Base-by-base conservation (phyloP, 345 rosid genomes). In the Syzygium oleosum region DNA sequence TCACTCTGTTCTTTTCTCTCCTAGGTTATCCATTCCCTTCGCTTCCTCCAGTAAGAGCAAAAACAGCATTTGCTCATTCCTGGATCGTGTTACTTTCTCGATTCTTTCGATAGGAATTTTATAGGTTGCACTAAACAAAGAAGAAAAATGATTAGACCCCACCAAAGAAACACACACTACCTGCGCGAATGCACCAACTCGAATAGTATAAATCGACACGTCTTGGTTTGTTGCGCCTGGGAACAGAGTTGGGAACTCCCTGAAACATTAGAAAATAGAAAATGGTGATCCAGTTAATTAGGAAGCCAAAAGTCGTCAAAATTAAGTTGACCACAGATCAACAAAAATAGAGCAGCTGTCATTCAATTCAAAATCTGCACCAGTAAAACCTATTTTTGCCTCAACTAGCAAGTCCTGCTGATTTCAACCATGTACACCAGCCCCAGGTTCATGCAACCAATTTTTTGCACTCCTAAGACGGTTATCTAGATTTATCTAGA, bases 121-220 rank as follows among this genome's bases (percentile, higher is more conserved):
- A 2, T 84, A 34, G 4, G 22, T 84, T 84, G 59, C 25, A 56
- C 31, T 31, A n/a, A 53, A 52, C 86, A 84, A 29, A 52, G 59
- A 29, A 29, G 46, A 41, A 53, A 84, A 63, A 43, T 27, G 25
- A 68, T 61, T 31, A 80, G 46, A 53, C 22, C 23, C 29, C 38
- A 88, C 27, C 29, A 73, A 73, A 38, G 65, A 46, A 88, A 52
- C 43, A 51, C 25, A 65, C 43, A 15, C 38, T 88, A 98, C 99
- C 99, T 90, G 99, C 96, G 21, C 96, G 99, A 84, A 96, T 91
- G 90, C 96, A 96, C 97, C 98, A 98, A 90, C 99, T 98, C 15
- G 99, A 98, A 90, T 98, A 96, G 92, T 92, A 96, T 88, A 95
- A 90, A 91, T 96, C 99, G 29, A 98, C 99, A 80, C 99, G 97